phyloP scores from a whole-genome alignment of 1,284 basidiomycete species.

The Malassezia cuniculi region DNA sequence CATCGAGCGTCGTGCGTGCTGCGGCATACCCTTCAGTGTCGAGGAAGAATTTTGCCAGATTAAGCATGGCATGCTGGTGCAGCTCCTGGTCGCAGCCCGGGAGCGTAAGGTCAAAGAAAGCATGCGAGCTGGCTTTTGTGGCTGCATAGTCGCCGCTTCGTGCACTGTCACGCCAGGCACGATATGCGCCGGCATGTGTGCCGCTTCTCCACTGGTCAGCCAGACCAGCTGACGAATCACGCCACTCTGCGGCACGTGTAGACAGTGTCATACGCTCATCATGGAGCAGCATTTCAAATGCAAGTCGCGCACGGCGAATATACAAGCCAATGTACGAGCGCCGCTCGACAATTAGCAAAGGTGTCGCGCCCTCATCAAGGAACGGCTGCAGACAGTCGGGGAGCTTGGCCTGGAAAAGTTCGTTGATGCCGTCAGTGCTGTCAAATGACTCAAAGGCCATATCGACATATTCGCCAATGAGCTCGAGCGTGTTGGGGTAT shows the following conservation, averaged over 20 bases:
- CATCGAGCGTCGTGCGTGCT: constrained; percentile 11
- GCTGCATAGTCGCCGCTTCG: constrained; percentile 9
- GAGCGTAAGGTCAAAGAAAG: constrained; percentile 13
- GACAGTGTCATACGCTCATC: constrained; percentile 7
- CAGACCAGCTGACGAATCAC: background rate
- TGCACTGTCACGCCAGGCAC: constrained; percentile 5
- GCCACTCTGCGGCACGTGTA: constrained; percentile 3
- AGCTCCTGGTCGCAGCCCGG: constrained; percentile 15
- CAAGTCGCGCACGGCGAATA: constrained; percentile 10
- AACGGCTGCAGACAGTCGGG: constrained; percentile 5
- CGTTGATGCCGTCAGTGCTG: constrained; percentile 5
- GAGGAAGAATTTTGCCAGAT: constrained; percentile 9
- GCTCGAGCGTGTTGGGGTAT: constrained; percentile 1
- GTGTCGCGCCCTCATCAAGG: background rate
- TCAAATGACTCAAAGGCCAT: constrained; percentile 2
- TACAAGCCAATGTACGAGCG: constrained; percentile 12
- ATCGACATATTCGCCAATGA: background rate
- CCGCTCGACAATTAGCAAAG: constrained; percentile 1
- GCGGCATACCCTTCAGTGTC: constrained; percentile 3
- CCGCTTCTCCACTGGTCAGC: constrained; percentile 9
- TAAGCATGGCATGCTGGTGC: constrained; percentile 14
- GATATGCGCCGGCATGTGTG: constrained; percentile 5
- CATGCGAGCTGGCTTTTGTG: constrained; percentile 6
- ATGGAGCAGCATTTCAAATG: constrained; percentile 12
- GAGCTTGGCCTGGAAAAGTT: constrained; percentile 8